Evolutionary conservation across 2,329 filamentous ascomycete species (phyloP), one percentile per base, ranked within the genome.

Genomic region (Penicillium oxalicum): DNA sequence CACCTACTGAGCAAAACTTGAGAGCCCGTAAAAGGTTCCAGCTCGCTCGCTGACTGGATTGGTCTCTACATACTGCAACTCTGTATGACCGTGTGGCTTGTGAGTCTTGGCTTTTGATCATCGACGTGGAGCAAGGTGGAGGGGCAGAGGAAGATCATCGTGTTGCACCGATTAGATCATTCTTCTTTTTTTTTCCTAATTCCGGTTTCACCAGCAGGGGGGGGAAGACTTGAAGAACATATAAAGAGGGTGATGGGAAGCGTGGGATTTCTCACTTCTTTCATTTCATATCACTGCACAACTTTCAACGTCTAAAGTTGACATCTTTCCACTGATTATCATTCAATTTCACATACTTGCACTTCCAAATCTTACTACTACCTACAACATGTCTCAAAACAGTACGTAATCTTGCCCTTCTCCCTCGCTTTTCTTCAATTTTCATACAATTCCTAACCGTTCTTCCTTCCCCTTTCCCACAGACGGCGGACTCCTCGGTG

Each of bases 401-500:
- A 43, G 40, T 35, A 42, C 12, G 40, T 41, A 18, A 18, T 29
- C 28, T 29, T 18, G 2, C 18, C 40, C 9, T 4, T 32, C 29
- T 8, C 11, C 29, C 11, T 5, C 29, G 11, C 11, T 11, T 11
- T 32, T 4, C 4, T 5, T 5, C 29, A 5, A 7, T 32, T 11
- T 37, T 24, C 40, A 24, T 42, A 28, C 28, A 11, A 34, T 2
- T 25, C 9, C 9, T 24, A 43, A 35, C 40, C 6, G 13, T 29
- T 26, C 33, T 33, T 32, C 29, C 26, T 18, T 24, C 11, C 27
- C 8, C 24, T 8, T 12, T 8, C 12, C 25, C 4, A 13, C 27
- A 53, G 38, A 45, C 11, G 57, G 53, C 41, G 57, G 59, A 33
- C 56, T 63, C 44, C 58, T 63, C 43, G 62, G 61, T 4, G 60